Evolutionary conservation across 2,329 filamentous ascomycete species (phyloP).

Genomic region (Pseudofabraea citricarpa): DNA sequence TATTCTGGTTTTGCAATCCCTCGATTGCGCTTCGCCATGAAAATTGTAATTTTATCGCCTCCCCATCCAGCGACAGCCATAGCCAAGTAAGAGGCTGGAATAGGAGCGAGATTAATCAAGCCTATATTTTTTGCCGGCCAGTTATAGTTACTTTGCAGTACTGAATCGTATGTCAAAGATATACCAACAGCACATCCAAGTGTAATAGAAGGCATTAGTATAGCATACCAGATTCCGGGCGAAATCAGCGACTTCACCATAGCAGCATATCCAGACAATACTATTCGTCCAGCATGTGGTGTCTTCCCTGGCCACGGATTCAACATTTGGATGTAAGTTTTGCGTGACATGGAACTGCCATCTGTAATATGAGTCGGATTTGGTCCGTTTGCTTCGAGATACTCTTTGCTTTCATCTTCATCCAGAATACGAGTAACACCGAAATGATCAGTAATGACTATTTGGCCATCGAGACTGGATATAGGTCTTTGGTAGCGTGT

Average conservation of each 20-base stretch:
- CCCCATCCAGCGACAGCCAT: slow-evolving; percentile 11
- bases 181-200: slow-evolving; percentile 33
- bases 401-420: not conserved
- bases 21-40: slow-evolving; percentile 23
- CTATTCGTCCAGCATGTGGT: not conserved
- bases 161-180: slow-evolving; percentile 32
- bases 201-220: slow-evolving; percentile 31
- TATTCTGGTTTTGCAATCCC: slow-evolving; percentile 32
- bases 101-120: slow-evolving; percentile 2
- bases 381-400: not conserved
- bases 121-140: slow-evolving; percentile 23
- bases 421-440: not conserved
- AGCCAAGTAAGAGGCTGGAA: slow-evolving; percentile 2
- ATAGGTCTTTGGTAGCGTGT: slow-evolving; percentile 31
- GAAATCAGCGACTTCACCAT: not conserved
- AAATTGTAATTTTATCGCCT: slow-evolving; percentile 4
- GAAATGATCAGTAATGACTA: slow-evolving; percentile 28
- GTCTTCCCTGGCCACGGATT: not conserved
- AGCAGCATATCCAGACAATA: not conserved
- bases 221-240: slow-evolving; percentile 25
- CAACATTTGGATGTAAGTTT: not conserved
- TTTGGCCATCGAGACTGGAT: slow-evolving; percentile 28
- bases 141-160: slow-evolving; percentile 29
- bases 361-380: not conserved
- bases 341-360: not conserved